These are phyloP conservation scores for Dioscorea cayenensis DNA, from an alignment of 116 monocot species.

Conservation along the genomic window DNA sequence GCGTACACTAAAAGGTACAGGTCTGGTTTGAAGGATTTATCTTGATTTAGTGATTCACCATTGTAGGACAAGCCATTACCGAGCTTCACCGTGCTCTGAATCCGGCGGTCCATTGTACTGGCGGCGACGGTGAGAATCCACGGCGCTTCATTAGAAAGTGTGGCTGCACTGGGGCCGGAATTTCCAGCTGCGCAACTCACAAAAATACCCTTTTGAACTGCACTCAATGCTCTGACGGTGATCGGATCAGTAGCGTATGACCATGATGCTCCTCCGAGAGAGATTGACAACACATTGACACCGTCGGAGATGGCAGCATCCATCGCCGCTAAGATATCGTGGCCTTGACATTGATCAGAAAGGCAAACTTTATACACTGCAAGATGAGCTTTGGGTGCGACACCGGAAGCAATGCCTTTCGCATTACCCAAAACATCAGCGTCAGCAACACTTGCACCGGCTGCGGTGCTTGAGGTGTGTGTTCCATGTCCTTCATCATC, in stretches of 20 bases:
- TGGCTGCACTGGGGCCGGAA: background rate
- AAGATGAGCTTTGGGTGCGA: slow-evolving; percentile 12
- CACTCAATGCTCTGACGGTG: background rate
- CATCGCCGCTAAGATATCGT: slow-evolving; percentile 1
- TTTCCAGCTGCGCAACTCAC: slow-evolving; percentile 7
- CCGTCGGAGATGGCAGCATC: slow-evolving; percentile 12
- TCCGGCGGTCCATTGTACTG: background rate
- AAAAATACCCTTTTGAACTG: slow-evolving; percentile 1
- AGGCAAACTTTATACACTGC: slow-evolving; percentile 6
- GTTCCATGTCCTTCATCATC: slow-evolving; percentile 11
- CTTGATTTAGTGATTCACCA: slow-evolving; percentile 9
- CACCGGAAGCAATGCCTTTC: background rate
- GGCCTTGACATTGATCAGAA: background rate
- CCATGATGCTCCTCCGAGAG: background rate
- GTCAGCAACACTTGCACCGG: background rate
- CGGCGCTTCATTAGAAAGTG: slow-evolving; percentile 8
- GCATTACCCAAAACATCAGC: background rate
- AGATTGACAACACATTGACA: slow-evolving; percentile 11
- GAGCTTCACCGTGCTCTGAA: background rate
- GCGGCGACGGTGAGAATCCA: slow-evolving; percentile 7
- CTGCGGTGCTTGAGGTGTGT: slow-evolving; percentile 11
- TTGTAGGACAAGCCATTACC: background rate
- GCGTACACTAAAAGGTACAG: background rate
- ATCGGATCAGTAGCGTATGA: background rate
- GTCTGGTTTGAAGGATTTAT: background rate